Conservation (phyloP, 2,329 filamentous ascomycete genomes). For the Emericellopsis atlantica region DNA sequence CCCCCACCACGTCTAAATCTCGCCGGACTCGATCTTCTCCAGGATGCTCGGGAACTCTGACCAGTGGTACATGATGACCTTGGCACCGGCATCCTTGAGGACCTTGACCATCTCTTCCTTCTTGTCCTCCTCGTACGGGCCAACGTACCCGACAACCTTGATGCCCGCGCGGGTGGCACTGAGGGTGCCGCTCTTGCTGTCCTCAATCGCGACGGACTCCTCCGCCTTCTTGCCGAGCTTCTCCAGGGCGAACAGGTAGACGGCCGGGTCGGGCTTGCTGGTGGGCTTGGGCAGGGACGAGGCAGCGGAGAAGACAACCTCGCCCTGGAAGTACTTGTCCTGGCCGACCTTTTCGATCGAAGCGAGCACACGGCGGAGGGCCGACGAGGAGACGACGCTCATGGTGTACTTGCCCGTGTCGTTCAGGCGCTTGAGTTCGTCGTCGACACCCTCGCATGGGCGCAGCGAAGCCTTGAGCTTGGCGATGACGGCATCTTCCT, state of each 20-base stretch:
- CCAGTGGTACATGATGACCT: constrained; percentile 50
- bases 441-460: constrained; percentile 57
- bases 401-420: constrained; percentile 54
- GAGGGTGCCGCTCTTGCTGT: constrained; percentile 74
- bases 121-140: constrained; percentile 54
- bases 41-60: constrained; percentile 36
- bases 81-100: constrained; percentile 48
- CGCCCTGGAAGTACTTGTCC: constrained; percentile 64
- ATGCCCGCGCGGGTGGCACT: constrained; percentile 66
- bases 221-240: constrained; percentile 56
- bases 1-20: constrained; percentile 5
- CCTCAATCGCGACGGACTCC: constrained; percentile 74
- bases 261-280: constrained; percentile 80
- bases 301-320: constrained; percentile 71
- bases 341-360: constrained; percentile 70
- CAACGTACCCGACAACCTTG: constrained; percentile 73
- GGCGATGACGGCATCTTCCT: constrained; percentile 74
- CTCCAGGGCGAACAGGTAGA: constrained; percentile 71
- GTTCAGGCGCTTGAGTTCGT: constrained; percentile 52
- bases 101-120: constrained; percentile 52
- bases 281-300: constrained; percentile 68
- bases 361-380: constrained; percentile 64
- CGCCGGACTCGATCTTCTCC: constrained; percentile 30
- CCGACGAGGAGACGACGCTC: constrained; percentile 71
- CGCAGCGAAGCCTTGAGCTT: constrained; percentile 58